Evolutionary conservation across 2,329 filamentous ascomycete species (phyloP).

Genomic region (Cercospora citrullina): DNA sequence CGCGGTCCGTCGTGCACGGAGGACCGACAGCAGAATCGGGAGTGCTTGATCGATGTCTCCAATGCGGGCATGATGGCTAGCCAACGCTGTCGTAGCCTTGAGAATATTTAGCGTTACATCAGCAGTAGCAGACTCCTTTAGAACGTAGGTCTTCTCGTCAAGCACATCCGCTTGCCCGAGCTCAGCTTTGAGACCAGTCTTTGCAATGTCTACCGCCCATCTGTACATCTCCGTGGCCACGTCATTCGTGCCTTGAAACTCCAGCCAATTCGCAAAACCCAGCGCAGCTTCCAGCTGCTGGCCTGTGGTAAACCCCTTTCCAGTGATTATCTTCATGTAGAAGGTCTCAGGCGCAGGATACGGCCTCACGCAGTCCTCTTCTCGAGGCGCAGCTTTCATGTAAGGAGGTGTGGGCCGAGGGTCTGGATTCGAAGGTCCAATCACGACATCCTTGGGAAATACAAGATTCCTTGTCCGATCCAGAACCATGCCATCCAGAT

Average conservation of each 20-base stretch:
- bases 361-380: constrained; percentile 72
- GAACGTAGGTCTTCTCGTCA: constrained; percentile 62
- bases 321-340: constrained; percentile 80
- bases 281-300: constrained; percentile 81
- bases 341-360: constrained; percentile 71
- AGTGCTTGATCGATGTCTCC: constrained; percentile 69
- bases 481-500: constrained; percentile 74
- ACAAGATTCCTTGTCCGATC: constrained; percentile 67
- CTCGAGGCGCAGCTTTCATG: constrained; percentile 62
- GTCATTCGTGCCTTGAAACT: constrained; percentile 68
- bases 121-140: constrained; percentile 54
- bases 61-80: constrained; percentile 71
- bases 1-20: constrained; percentile 69
- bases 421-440: constrained; percentile 79
- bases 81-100: constrained; percentile 71
- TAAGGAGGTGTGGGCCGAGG: constrained; percentile 71
- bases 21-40: constrained; percentile 80
- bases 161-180: constrained; percentile 48
- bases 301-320: constrained; percentile 72
- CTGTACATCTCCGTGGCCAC: constrained; percentile 71
- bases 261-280: constrained; percentile 80
- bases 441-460: constrained; percentile 71
- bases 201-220: constrained; percentile 74
- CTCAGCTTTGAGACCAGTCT: constrained; percentile 50
- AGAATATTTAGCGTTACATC: constrained; percentile 64